These are phyloP conservation scores for Pleurozium schreberi DNA, from an alignment of 225 moss, liverwort and hornwort species.

Conservation along the genomic window DNA sequence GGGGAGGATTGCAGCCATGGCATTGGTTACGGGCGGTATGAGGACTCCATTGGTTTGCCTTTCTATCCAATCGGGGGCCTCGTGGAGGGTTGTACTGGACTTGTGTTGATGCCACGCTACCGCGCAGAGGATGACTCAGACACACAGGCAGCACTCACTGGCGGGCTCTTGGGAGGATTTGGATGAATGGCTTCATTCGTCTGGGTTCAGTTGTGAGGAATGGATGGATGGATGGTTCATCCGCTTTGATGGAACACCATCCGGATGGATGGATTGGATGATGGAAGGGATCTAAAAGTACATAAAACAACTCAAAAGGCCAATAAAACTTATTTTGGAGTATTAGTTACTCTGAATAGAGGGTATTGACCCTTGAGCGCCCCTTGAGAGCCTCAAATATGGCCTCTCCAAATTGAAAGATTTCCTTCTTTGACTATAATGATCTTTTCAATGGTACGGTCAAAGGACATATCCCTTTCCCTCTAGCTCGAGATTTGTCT, in stretches of 20 bases:
- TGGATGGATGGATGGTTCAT: too few relatives aligned
- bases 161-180: background rate
- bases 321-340: too few relatives aligned
- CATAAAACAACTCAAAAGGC: too few relatives aligned
- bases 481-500: too few relatives aligned
- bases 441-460: too few relatives aligned
- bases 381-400: too few relatives aligned
- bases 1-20: background rate
- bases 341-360: too few relatives aligned
- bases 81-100: background rate
- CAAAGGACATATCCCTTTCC: too few relatives aligned
- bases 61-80: background rate
- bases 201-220: background rate
- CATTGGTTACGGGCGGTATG: background rate
- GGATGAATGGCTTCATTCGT: background rate
- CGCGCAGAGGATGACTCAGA: background rate
- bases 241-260: background rate
- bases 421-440: too few relatives aligned
- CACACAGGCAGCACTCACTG: too few relatives aligned
- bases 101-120: background rate
- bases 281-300: background rate
- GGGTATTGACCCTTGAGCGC: too few relatives aligned
- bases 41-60: slow-evolving; percentile 5
- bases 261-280: background rate
- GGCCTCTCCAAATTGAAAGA: too few relatives aligned